A percentile compares a stretch with the other conserved stretches of the same genome.
Evolutionary conservation across 768 basidiomycete species (phyloP).

Genomic region (Ramaria rubella): DNA sequence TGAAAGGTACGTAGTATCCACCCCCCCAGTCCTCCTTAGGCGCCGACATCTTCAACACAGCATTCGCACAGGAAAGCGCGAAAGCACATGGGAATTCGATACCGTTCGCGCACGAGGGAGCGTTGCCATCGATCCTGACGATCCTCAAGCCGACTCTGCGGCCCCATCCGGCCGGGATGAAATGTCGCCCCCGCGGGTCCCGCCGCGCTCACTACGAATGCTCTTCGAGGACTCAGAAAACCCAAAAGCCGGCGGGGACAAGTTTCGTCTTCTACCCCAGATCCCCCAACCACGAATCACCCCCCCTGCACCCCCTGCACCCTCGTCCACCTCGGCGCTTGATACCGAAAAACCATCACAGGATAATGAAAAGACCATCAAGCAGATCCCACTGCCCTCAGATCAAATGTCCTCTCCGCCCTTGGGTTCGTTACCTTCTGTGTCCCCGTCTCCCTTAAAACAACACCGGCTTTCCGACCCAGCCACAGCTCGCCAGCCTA

Average conservation of each 20-base stretch:
- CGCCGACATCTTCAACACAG: neutral
- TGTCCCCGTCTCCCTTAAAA: slow-evolving; percentile 28
- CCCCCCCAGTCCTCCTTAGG: neutral
- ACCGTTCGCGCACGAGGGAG: slow-evolving; percentile 43
- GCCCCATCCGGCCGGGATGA: slow-evolving; percentile 13
- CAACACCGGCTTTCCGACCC: slow-evolving; percentile 28
- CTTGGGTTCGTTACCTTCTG: slow-evolving; percentile 8
- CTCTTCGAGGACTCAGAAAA: slow-evolving; percentile 52
- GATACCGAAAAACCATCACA: slow-evolving; percentile 16
- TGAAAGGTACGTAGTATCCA: neutral
- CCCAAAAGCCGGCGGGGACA: neutral
- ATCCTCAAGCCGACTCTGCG: slow-evolving; percentile 14
- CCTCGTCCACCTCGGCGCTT: neutral
- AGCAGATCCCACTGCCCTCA: slow-evolving; percentile 15
- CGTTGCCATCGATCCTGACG: neutral
- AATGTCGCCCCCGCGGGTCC: slow-evolving; percentile 33
- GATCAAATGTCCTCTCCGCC: slow-evolving; percentile 12
- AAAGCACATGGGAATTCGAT: slow-evolving; percentile 72
- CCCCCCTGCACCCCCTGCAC: slow-evolving; percentile 7
- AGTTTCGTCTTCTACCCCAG: slow-evolving; percentile 12
- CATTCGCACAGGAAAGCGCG: slow-evolving; percentile 9
- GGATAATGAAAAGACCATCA: slow-evolving; percentile 19
- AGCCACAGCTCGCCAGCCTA: slow-evolving; percentile 38
- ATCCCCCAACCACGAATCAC: slow-evolving; percentile 7
- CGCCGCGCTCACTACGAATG: slow-evolving; percentile 67